These are phyloP conservation scores for Perkinsela sp. DNA, from an alignment of 208 protist species.

Conservation along the genomic window DNA sequence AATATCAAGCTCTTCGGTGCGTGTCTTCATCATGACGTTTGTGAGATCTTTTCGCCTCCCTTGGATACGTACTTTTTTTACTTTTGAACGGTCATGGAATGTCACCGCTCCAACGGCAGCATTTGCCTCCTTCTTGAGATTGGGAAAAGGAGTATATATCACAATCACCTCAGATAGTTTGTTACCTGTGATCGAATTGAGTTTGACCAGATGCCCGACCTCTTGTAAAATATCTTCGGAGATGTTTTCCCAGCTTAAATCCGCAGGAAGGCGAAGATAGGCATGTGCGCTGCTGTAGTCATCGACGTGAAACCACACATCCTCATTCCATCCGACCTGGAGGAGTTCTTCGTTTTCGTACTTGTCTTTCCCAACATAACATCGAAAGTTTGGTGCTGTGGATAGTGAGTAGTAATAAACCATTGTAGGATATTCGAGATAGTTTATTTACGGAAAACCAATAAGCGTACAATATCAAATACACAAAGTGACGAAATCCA, in stretches of 20 bases:
- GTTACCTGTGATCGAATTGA: conserved; percentile 81
- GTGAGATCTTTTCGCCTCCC: conserved; percentile 56
- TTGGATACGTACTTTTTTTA: conserved; percentile 30
- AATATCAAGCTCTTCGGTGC: conserved; percentile 59
- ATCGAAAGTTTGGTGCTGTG: conserved; percentile 48
- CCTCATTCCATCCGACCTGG: conserved; percentile 77
- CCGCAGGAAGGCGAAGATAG: conserved; percentile 74
- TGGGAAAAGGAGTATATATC: conserved; percentile 86
- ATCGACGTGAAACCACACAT: conserved; percentile 96
- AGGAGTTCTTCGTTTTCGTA: conserved; percentile 95
- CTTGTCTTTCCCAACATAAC: conserved; percentile 94
- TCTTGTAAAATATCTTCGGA: conserved; percentile 74
- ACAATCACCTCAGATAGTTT: conserved; percentile 65
- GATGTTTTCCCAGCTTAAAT: conserved; percentile 65
- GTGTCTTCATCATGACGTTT: conserved; percentile 71
- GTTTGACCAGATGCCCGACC: conserved; percentile 82
- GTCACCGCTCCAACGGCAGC: conserved; percentile 84
- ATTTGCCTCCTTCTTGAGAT: conserved; percentile 77
- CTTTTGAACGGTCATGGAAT: conserved; percentile 62
- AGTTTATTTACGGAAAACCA: too few relatives aligned
- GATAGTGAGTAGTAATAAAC: conserved; percentile 67
- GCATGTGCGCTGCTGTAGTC: conserved; percentile 82
- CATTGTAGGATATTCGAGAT: conserved; percentile 24
- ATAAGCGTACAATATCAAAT: too few relatives aligned
- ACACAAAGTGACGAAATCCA: too few relatives aligned